phyloP scores from a whole-genome alignment of 2,329 filamentous ascomycete species.

The Sphaerulina vaccinii region DNA sequence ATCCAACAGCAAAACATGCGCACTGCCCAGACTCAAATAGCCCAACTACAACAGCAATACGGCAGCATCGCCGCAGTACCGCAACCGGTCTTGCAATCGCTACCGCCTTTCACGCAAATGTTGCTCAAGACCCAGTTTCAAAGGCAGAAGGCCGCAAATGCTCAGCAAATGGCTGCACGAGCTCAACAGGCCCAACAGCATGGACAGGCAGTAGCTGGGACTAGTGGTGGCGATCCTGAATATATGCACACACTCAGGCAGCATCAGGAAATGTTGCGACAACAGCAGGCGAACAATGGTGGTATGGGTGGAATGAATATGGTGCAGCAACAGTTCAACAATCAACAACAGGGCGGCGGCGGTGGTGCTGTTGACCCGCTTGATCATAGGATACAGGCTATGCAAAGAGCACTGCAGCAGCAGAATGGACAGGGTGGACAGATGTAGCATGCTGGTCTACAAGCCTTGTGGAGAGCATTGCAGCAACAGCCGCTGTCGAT shows the following conservation, averaged over 20 bases:
- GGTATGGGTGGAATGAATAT: conserved; percentile 24
- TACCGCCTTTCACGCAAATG: conserved; percentile 25
- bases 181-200: conserved; percentile 24
- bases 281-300: conserved; percentile 20
- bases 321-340: conserved; percentile 13
- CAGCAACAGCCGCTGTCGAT: too few relatives aligned
- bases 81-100: conserved; percentile 15
- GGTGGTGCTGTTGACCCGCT: not conserved
- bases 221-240: conserved; percentile 30
- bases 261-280: conserved; percentile 32
- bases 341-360: conserved; percentile 4
- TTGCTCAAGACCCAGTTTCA: conserved; percentile 24
- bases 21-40: conserved; percentile 24
- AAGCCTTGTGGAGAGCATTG: too few relatives aligned
- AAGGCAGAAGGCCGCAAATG: conserved; percentile 25
- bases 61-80: conserved; percentile 26
- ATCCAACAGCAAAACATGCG: conserved; percentile 24
- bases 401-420: conserved; percentile 32
- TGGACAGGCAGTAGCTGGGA: conserved; percentile 24
- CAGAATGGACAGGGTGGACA: conserved; percentile 13
- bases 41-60: conserved; percentile 23
- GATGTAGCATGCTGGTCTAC: too few relatives aligned
- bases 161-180: conserved; percentile 27
- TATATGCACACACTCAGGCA: conserved; percentile 36
- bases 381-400: conserved; percentile 31